These are phyloP conservation scores for Immersiella caudata DNA, from an alignment of 495 filamentous ascomycete species.

Conservation along the genomic window DNA sequence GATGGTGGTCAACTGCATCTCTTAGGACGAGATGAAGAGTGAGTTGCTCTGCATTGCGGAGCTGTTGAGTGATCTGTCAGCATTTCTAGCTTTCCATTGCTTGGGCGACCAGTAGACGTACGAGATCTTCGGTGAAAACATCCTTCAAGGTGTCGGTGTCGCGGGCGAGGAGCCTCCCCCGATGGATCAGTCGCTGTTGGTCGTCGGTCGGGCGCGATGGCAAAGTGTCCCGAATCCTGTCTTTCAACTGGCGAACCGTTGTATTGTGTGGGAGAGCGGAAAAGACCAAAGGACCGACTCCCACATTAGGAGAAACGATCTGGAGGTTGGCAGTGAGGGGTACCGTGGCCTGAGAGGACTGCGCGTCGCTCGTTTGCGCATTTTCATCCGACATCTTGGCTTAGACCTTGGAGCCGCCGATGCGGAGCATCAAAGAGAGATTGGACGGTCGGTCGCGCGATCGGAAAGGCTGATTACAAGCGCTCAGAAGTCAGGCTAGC, in stretches of 20 bases:
- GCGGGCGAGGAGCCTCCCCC: conserved; percentile 60
- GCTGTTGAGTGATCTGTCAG: conserved; percentile 37
- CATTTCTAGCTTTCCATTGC: conserved; percentile 1
- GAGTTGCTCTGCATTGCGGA: conserved; percentile 49
- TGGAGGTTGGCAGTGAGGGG: conserved; percentile 56
- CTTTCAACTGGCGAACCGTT: conserved; percentile 64
- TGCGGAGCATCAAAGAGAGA: background rate
- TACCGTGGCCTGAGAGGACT: conserved; percentile 23
- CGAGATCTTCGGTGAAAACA: conserved; percentile 59
- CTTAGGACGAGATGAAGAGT: conserved; percentile 68
- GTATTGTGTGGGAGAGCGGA: conserved; percentile 54
- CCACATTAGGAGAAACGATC: conserved; percentile 65
- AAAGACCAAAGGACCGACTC: conserved; percentile 59
- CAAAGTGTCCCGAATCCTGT: conserved; percentile 59
- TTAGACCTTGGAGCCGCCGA: background rate
- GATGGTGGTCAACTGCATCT: conserved; percentile 37
- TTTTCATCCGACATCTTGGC: conserved; percentile 10
- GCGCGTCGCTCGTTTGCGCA: conserved; percentile 5
- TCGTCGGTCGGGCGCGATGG: conserved; percentile 55
- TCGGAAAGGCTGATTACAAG: background rate
- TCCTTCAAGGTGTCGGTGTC: conserved; percentile 58
- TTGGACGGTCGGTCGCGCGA: background rate
- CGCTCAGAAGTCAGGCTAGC: background rate
- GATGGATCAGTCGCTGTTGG: conserved; percentile 67
- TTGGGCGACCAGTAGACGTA: conserved; percentile 40